A percentile compares a stretch with the other conserved stretches of the same genome.
phyloP scores from a whole-genome alignment of 2,329 filamentous ascomycete species.

The Exserohilum turcica region DNA sequence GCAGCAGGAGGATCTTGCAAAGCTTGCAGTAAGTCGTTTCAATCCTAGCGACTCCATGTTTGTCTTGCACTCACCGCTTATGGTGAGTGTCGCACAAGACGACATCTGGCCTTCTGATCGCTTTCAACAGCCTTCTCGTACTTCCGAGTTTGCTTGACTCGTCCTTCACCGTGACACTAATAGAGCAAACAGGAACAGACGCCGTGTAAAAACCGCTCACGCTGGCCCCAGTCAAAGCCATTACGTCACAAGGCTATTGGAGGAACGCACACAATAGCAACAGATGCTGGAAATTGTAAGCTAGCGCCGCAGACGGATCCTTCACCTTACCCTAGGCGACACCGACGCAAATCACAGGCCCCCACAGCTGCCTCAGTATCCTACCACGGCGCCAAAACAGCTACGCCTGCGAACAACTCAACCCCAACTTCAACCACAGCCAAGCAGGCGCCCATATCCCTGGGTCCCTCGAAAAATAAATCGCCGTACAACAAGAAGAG shows the following conservation, averaged over 20 bases:
- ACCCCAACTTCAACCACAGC: background rate
- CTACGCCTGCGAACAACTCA: conserved; percentile 4
- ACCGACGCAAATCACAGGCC: conserved; percentile 1
- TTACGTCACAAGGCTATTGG: background rate
- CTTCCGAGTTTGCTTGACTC: background rate
- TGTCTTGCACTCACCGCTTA: background rate
- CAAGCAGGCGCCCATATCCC: background rate
- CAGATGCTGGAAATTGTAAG: background rate
- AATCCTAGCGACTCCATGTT: background rate
- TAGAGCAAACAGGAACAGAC: conserved; percentile 6
- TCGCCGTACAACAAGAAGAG: conserved; percentile 2
- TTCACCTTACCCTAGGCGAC: background rate
- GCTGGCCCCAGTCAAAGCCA: conserved; percentile 7
- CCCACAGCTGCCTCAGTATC: conserved; percentile 2
- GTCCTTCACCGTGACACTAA: background rate
- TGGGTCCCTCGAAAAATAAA: background rate
- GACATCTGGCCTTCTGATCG: background rate
- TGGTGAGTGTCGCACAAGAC: background rate
- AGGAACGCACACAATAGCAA: background rate
- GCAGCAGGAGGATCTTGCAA: conserved; percentile 20
- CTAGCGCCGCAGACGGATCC: conserved; percentile 10
- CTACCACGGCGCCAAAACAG: background rate
- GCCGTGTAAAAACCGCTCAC: conserved; percentile 1
- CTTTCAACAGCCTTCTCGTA: background rate
- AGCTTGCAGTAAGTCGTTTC: conserved; percentile 20